A percentile compares a stretch with the other conserved stretches of the same genome.
Conservation (phyloP, 495 filamentous ascomycete genomes). For the Aspergillus affinis region DNA sequence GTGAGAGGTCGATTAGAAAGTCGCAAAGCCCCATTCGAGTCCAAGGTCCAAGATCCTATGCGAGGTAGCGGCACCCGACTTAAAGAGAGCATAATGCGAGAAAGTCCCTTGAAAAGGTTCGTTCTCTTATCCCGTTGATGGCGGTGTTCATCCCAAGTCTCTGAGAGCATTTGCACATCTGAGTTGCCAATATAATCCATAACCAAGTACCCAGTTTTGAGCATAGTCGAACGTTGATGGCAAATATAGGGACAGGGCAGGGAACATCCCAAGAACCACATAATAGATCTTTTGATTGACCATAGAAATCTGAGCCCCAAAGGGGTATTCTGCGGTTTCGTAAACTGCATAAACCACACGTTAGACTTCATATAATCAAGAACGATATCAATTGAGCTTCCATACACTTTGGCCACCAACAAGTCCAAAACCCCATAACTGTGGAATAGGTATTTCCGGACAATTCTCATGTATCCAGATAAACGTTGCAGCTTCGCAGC, state of each 20-base stretch:
- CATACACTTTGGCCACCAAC: slow-evolving; percentile 18
- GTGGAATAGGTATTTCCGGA: slow-evolving; percentile 30
- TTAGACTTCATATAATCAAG: neutral
- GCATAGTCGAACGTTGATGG: slow-evolving; percentile 13
- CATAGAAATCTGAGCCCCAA: slow-evolving; percentile 18
- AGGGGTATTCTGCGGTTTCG: slow-evolving; percentile 21
- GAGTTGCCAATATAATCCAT: slow-evolving; percentile 30
- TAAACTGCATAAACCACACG: neutral
- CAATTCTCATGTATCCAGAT: slow-evolving; percentile 36
- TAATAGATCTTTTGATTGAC: slow-evolving; percentile 19
- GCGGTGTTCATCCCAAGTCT: slow-evolving; percentile 21
- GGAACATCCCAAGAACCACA: slow-evolving; percentile 18
- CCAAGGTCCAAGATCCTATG: slow-evolving; percentile 38
- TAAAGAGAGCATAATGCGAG: slow-evolving; percentile 32
- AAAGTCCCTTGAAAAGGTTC: slow-evolving; percentile 28
- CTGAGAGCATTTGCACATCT: slow-evolving; percentile 33
- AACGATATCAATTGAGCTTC: slow-evolving; percentile 3
- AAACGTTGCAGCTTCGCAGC: slow-evolving; percentile 40
- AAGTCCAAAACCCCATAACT: slow-evolving; percentile 38
- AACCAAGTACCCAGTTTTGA: slow-evolving; percentile 31
- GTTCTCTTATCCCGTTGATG: slow-evolving; percentile 17
- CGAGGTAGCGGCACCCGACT: slow-evolving; percentile 25
- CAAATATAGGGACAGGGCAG: slow-evolving; percentile 21
- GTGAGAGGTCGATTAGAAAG: slow-evolving; percentile 35
- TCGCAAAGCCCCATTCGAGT: slow-evolving; percentile 24